Evolutionary conservation across 2,329 filamentous ascomycete species (phyloP), one percentile per base, ranked within the genome.

Genomic region (Talaromyces islandicus): DNA sequence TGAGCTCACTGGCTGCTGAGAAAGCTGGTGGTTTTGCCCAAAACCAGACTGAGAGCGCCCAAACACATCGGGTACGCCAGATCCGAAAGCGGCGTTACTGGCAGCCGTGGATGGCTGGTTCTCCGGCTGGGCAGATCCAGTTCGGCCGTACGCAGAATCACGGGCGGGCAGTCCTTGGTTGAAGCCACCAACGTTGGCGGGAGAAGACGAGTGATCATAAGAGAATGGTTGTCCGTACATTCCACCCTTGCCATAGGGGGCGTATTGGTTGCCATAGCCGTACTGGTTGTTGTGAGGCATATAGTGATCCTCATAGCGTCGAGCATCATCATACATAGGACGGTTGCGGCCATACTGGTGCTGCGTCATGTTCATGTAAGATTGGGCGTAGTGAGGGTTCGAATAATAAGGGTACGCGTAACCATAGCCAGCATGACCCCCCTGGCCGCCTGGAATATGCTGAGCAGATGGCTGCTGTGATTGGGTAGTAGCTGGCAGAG

Each of bases 191-290:
- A 80, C 80, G 63, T 85, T 87, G 35, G 83, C 85, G 11, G 86
- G 85, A 24, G 86, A 86, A 17, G 85, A 83, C 1, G 84, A 82
- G 69, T 88, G 84, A 51, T 88, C 86, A 66, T 85, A 87, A 9
- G 83, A 83, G 70, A 87, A 88, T 46, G 84, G 83, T 66, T 86
- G 85, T 32, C 80, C 83, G 67, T 88, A 88, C 82, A 86, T 85
- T 65, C 79, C 81, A 64, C 80, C 83, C 66, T 83, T 83, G 58
- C 80, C 81, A 62, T 83, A 85, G 17, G 77, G 78, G 41, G 71
- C 78, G 64, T 80, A 80, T 65, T 80, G 79, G 63, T 76, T 81
- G 48, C 73, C 77, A 60, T 81, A 83, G 61, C 79, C 81, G 66
- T 83, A 87, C 70, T 87, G 84, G 62, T 69, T 74, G 64, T 67